Percentiles rank a stretch among this genome's conserved stretches.
Evolutionary conservation across 1,284 basidiomycete genomes (phyloP).

Genomic region (Cerrena zonata): DNA sequence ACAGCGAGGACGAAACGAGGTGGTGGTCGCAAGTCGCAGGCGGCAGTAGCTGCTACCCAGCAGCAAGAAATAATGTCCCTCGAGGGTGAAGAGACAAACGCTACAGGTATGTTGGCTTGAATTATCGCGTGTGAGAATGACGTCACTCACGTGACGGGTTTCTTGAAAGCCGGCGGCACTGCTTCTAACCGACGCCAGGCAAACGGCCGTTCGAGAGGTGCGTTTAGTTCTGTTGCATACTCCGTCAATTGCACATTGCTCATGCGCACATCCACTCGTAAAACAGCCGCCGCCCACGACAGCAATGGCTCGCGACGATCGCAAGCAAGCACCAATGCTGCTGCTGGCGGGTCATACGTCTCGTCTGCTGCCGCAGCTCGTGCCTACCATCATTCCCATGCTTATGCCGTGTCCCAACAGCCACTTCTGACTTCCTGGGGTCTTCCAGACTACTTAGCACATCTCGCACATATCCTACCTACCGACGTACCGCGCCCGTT

Average conservation of each 20-base stretch:
- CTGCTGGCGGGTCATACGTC: slow-evolving; percentile 9
- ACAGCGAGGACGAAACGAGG: slow-evolving; percentile 36
- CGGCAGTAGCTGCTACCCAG: too few relatives aligned
- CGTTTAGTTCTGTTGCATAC: slow-evolving; percentile 30
- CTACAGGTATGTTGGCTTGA: slow-evolving; percentile 41
- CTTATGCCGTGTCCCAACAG: slow-evolving; percentile 70
- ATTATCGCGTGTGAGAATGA: slow-evolving; percentile 16
- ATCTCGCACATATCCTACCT: slow-evolving; percentile 82
- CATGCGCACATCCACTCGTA: slow-evolving; percentile 30
- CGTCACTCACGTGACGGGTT: slow-evolving; percentile 35
- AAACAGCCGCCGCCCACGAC: slow-evolving; percentile 33
- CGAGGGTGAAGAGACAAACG: slow-evolving; percentile 55
- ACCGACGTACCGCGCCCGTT: slow-evolving; percentile 69
- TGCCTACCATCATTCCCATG: slow-evolving; percentile 69
- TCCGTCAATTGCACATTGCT: slow-evolving; percentile 17
- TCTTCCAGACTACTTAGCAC: slow-evolving; percentile 88
- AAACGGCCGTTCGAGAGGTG: slow-evolving; percentile 43
- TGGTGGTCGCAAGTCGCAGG: slow-evolving; percentile 43
- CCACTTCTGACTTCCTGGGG: slow-evolving; percentile 78
- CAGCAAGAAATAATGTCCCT: slow-evolving; percentile 21
- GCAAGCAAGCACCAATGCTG: slow-evolving; percentile 29
- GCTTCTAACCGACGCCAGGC: slow-evolving; percentile 34
- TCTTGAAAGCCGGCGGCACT: slow-evolving; percentile 29
- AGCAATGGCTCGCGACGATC: slow-evolving; percentile 41
- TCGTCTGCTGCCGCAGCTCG: slow-evolving; percentile 29